Conservation (phyloP, 768 basidiomycete species). For the Strobilomyces echinocephalus region DNA sequence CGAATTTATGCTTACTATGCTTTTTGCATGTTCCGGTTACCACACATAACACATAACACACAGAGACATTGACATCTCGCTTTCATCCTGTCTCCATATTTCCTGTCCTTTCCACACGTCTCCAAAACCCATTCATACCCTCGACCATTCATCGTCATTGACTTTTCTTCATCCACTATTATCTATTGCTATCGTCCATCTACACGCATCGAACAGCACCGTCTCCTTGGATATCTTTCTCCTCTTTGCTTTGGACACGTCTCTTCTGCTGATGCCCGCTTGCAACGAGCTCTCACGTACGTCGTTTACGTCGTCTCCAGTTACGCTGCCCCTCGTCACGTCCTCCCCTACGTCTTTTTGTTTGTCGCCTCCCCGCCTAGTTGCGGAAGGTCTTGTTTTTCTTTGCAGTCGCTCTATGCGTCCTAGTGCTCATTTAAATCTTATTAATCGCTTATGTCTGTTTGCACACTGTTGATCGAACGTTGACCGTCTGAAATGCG, state of each 20-base stretch:
- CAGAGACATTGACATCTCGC: background rate
- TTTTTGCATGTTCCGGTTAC: conserved; percentile 1
- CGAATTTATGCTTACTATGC: conserved; percentile 15
- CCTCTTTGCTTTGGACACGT: background rate
- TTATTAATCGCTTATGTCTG: conserved; percentile 17
- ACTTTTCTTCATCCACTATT: conserved; percentile 19
- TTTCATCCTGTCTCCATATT: conserved; percentile 27
- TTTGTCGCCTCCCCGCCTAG: conserved; percentile 3
- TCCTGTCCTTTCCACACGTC: conserved; percentile 1
- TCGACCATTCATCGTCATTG: conserved; percentile 14
- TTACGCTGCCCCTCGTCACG: conserved; percentile 21
- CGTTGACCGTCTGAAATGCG: background rate
- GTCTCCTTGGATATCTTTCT: background rate
- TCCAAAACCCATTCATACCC: conserved; percentile 11
- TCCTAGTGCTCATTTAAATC: conserved; percentile 5
- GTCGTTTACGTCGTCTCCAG: conserved; percentile 11
- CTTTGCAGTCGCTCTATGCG: conserved; percentile 4
- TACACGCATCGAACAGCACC: conserved; percentile 11
- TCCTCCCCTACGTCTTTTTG: conserved; percentile 7
- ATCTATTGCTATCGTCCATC: conserved; percentile 30
- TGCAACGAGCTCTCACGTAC: conserved; percentile 12
- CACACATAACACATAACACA: background rate
- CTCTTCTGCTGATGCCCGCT: conserved; percentile 8
- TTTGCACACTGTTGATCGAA: background rate
- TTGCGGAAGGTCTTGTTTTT: conserved; percentile 1